Evolutionary conservation across 2,329 filamentous ascomycete genomes (phyloP).

Genomic region (Aspergillus cejpii): DNA sequence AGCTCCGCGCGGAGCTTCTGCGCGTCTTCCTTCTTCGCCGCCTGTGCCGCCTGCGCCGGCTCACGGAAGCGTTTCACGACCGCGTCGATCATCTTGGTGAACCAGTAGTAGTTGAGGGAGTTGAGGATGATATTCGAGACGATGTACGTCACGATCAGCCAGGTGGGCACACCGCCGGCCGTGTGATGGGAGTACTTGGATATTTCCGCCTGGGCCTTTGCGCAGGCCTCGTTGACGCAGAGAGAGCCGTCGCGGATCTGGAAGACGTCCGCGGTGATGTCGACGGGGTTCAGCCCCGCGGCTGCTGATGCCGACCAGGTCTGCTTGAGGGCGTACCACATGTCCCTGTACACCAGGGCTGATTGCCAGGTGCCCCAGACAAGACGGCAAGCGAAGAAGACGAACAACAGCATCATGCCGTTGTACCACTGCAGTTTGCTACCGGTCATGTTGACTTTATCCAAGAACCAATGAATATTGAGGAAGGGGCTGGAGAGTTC

Average conservation of each 20-base stretch:
- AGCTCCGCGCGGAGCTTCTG: conserved; percentile 19
- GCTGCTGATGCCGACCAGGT: conserved; percentile 30
- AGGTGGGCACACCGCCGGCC: conserved; percentile 46
- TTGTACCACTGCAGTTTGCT: conserved; percentile 57
- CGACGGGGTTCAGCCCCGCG: conserved; percentile 23
- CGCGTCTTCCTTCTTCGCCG: conserved; percentile 8
- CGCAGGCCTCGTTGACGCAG: conserved; percentile 36
- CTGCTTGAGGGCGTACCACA: conserved; percentile 48
- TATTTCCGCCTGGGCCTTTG: conserved; percentile 41
- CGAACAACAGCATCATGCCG: conserved; percentile 52
- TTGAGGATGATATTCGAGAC: conserved; percentile 56
- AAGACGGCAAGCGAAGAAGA: conserved; percentile 57
- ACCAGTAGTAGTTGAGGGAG: conserved; percentile 59
- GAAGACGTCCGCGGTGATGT: conserved; percentile 33
- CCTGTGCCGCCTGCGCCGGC: conserved; percentile 20
- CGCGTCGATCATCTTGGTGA: conserved; percentile 60
- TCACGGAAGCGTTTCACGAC: conserved; percentile 55
- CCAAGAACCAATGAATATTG: conserved; percentile 65
- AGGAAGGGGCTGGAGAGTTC: conserved; percentile 61
- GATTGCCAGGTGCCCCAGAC: conserved; percentile 58
- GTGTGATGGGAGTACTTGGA: conserved; percentile 44
- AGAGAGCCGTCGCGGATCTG: conserved; percentile 28
- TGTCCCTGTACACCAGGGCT: conserved; percentile 53
- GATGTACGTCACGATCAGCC: conserved; percentile 55
- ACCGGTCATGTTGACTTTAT: conserved; percentile 60